These are phyloP conservation scores for Colletotrichum orchidophilum DNA, from an alignment of 2,329 filamentous ascomycete genomes.

Conservation along the genomic window DNA sequence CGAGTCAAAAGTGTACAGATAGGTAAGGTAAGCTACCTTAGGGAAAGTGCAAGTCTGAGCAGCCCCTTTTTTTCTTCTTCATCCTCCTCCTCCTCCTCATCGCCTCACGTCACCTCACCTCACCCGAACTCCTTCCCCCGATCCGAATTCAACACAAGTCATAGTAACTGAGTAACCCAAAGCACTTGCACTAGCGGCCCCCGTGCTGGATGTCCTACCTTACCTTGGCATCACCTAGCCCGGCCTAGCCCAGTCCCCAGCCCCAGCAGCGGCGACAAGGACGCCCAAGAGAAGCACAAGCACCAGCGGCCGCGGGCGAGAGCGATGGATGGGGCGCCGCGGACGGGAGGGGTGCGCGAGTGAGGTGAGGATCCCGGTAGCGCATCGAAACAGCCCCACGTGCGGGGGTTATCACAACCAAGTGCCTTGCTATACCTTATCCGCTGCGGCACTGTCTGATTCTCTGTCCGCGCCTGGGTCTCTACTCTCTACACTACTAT, in stretches of 20 bases:
- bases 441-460: not conserved
- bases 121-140: not conserved
- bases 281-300: not conserved
- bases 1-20: not conserved
- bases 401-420: conserved; percentile 24
- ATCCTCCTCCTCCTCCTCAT: too few relatives aligned
- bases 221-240: not conserved
- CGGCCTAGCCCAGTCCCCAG: not conserved
- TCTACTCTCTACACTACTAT: too few relatives aligned
- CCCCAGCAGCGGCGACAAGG: not conserved
- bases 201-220: not conserved
- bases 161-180: not conserved
- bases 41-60: not conserved
- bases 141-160: not conserved
- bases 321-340: not conserved
- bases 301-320: not conserved
- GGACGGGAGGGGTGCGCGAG: not conserved
- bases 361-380: conserved; percentile 25
- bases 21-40: not conserved
- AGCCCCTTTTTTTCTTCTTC: not conserved
- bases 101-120: too few relatives aligned
- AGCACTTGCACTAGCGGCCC: not conserved
- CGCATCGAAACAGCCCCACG: conserved; percentile 34
- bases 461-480: not conserved
- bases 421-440: not conserved